Evolutionary conservation across 768 basidiomycete species (phyloP), one percentile per base, ranked within the genome.

Genomic region (Leccinellum albellum): DNA sequence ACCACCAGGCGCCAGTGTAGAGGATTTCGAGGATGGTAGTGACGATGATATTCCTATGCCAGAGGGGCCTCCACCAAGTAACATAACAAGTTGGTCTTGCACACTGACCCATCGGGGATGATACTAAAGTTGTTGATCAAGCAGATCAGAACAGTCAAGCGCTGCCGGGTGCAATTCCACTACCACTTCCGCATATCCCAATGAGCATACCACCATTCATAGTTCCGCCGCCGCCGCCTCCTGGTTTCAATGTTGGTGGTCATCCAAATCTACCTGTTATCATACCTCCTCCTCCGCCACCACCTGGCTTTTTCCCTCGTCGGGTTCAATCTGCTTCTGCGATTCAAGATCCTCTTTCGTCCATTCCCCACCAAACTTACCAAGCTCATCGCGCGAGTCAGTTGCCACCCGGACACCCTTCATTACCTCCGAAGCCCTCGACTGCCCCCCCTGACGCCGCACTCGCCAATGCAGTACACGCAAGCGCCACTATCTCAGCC

Each of bases 31-130:
- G 7, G 71, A 79, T 1, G 79, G 79, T 37, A 84, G 81, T 51
- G 92, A 91, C 56, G 91, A 94, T 61, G 93, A 93, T 58, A 94
- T 96, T 42, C 83, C 82, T 13, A 89, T 96, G 87, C 94, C 94
- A 13, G 88, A 87, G 52, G 93, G 87, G 2, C 89, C 87, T 37
- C 89, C 89, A 44, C 82, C 84, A 3, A 73, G 73, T 29, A 32
- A 13, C 44, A 13, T 58, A 26, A 44, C 55, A 58, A 26, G 66
- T 73, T 50, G 49, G 66, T 66, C 23, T 54, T 35, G 5, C 23
- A 33, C n/a, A 1, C n/a, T 44, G 7, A 26, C 26, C 2, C 31
- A 23, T 50, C 44, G 21, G 4, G 12, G 42, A 32, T 45, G 10
- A 10, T 29, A 15, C 57, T 59, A 42, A 64, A 4, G 14, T 35